phyloP scores from a whole-genome alignment of 768 basidiomycete genomes.

The Russula brevipes region DNA sequence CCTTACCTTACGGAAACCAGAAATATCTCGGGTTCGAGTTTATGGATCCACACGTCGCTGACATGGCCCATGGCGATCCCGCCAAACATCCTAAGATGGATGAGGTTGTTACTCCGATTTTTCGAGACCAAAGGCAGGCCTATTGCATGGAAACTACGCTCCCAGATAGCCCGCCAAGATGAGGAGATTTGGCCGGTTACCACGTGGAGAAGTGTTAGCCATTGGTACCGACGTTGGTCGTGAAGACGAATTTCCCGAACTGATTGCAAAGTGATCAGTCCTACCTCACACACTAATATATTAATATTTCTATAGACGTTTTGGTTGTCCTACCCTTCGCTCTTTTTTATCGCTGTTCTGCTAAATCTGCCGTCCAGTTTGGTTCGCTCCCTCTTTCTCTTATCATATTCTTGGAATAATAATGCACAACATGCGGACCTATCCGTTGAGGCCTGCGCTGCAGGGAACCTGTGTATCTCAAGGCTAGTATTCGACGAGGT shows the following conservation, averaged over 20 bases:
- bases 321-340: neutral
- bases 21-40: slow-evolving; percentile 16
- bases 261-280: neutral
- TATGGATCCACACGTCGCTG: slow-evolving; percentile 20
- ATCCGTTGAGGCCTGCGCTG: too few species aligned
- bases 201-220: neutral
- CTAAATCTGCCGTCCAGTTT: too few species aligned
- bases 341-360: neutral
- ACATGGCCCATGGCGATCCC: slow-evolving; percentile 37
- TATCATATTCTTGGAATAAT: too few species aligned
- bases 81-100: slow-evolving; percentile 31
- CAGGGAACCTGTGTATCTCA: too few species aligned
- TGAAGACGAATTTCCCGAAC: slow-evolving; percentile 16
- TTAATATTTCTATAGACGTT: neutral
- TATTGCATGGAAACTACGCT: slow-evolving; percentile 18
- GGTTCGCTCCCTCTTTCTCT: too few species aligned
- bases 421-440: too few species aligned
- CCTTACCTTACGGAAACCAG: neutral
- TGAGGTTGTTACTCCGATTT: slow-evolving; percentile 4
- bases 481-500: too few species aligned
- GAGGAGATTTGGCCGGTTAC: slow-evolving; percentile 11
- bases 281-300: too few species aligned
- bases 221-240: slow-evolving; percentile 11
- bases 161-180: slow-evolving; percentile 4
- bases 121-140: neutral